Conservation (phyloP, 2,329 filamentous ascomycete species). For the Cytospora schulzeri region DNA sequence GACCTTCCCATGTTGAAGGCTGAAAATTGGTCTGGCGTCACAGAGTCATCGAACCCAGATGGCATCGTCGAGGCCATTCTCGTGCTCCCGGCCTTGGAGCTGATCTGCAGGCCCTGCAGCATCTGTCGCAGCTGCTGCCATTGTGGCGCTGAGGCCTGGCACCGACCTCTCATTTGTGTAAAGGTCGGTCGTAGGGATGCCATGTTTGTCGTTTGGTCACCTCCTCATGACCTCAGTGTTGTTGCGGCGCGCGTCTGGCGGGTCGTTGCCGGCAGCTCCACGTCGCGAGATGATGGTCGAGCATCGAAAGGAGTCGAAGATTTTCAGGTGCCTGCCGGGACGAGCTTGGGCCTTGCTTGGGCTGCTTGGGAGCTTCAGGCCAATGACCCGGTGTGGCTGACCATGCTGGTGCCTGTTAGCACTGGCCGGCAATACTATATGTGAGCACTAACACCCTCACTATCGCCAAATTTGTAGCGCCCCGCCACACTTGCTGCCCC, state of each 20-base stretch:
- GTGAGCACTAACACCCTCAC: not conserved
- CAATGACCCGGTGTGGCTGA: not conserved
- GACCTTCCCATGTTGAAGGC: constrained; percentile 2
- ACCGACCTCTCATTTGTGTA: constrained; percentile 23
- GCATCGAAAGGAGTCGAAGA: not conserved
- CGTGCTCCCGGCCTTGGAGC: constrained; percentile 16
- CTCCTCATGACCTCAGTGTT: constrained; percentile 27
- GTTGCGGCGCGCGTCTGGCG: constrained; percentile 14
- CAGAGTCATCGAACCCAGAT: constrained; percentile 4
- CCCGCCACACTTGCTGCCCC: not conserved
- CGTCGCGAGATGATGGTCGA: constrained; percentile 15
- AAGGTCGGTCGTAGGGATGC: constrained; percentile 28
- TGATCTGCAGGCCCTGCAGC: constrained; percentile 25
- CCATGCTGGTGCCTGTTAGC: not conserved
- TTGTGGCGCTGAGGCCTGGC: constrained; percentile 27
- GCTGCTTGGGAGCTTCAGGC: not conserved
- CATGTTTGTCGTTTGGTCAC: constrained; percentile 24
- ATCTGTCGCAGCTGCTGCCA: constrained; percentile 27
- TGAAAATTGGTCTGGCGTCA: constrained; percentile 14
- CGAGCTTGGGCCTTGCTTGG: too few species aligned
- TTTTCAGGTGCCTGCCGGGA: not conserved
- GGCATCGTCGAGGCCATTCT: constrained; percentile 22
- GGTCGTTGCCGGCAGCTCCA: constrained; percentile 2
- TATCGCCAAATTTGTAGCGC: not conserved
- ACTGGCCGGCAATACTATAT: accelerated